Evolutionary conservation across 192 early-diverging fungal species (phyloP).

Genomic region (Jimgerdemannia flammicorona): DNA sequence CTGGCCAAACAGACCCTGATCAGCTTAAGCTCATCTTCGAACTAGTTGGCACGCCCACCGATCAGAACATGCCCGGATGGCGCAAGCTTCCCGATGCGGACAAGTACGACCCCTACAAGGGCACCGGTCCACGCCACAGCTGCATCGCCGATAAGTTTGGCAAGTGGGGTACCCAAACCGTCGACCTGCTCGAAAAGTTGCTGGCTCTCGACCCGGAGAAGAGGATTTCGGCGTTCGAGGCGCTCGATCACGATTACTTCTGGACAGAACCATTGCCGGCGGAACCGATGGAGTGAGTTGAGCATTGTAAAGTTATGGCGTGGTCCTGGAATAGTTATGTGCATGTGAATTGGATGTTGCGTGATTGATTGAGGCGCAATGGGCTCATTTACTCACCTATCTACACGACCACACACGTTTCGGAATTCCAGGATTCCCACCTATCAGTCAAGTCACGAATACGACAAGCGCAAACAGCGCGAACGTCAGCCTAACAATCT

Average conservation of each 20-base stretch:
- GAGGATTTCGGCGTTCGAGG: slow-evolving; percentile 67
- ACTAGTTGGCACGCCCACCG: slow-evolving; percentile 88
- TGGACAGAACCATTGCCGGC: slow-evolving; percentile 68
- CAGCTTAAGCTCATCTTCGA: slow-evolving; percentile 84
- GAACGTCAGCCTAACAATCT: slow-evolving; percentile 3
- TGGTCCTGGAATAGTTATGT: not conserved
- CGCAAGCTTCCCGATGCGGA: slow-evolving; percentile 53
- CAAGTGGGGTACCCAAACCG: slow-evolving; percentile 53
- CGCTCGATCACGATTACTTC: slow-evolving; percentile 82
- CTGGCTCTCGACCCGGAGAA: slow-evolving; percentile 73
- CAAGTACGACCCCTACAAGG: slow-evolving; percentile 40
- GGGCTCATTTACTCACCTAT: not conserved
- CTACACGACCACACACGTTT: not conserved
- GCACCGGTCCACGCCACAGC: slow-evolving; percentile 19
- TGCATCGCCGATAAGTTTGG: slow-evolving; percentile 59
- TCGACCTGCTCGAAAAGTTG: slow-evolving; percentile 75
- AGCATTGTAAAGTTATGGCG: not conserved
- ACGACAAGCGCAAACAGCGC: slow-evolving; percentile 50
- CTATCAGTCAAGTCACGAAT: slow-evolving; percentile 79
- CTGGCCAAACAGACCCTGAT: slow-evolving; percentile 76
- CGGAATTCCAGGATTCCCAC: slow-evolving; percentile 49
- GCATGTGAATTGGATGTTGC: not conserved
- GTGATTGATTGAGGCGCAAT: not conserved
- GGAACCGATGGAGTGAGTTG: slow-evolving; percentile 55
- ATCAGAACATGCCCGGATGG: slow-evolving; percentile 77